Base-by-base conservation (phyloP, 2,329 filamentous ascomycete species). In the Remersonia thermophila region DNA sequence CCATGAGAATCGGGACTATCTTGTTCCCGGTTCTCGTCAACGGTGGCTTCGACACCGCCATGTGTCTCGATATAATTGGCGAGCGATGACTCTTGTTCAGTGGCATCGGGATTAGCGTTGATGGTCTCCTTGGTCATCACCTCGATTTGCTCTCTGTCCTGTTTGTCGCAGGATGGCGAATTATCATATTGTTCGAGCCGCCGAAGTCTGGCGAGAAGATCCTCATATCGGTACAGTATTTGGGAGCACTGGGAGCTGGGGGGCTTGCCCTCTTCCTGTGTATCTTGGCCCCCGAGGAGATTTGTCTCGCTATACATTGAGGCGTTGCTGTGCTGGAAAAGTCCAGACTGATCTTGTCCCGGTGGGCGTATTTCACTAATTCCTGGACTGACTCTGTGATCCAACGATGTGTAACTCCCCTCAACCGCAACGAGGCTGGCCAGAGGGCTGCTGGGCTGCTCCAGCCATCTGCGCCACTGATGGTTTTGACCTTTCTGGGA, bases 391-490 rank as follows among this genome's bases (percentile, higher is more conserved):
- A 46, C 33, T 15, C 17, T 37, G 17, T 28, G 27, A 9, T 33
- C 25, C 8, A 27, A 3, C 11, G 35, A 33, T 13, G 33, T 6
- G 17, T 27, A 18, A 25, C 30, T 43, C 32, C 38, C 39, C 13
- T 39, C 29, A 18, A 43, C 28, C 11, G 40, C 33, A 25, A 29
- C 27, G 16, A 34, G 30, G 7, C 28, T 48, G 27, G 15, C 38
- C 23, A 32, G 12, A 13, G 32, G 33, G 32, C 44, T 44, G 30
- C 33, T 43, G 7, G 44, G 34, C 6, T 35, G 30, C n/a, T 32
- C 35, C n/a, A 52, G 39, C 33, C 48, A 53, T 0, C 15, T 35
- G 18, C 39, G 47, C 51, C 51, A 55, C 7, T n/a, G 36, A n/a
- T 35, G 30, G 17, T 55, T 55, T 17, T 50, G 42, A n/a, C 36